A percentile compares a stretch with the other conserved stretches of the same genome.
Conservation (phyloP, 148 eudicot species). For the Chenopodium album region DNA sequence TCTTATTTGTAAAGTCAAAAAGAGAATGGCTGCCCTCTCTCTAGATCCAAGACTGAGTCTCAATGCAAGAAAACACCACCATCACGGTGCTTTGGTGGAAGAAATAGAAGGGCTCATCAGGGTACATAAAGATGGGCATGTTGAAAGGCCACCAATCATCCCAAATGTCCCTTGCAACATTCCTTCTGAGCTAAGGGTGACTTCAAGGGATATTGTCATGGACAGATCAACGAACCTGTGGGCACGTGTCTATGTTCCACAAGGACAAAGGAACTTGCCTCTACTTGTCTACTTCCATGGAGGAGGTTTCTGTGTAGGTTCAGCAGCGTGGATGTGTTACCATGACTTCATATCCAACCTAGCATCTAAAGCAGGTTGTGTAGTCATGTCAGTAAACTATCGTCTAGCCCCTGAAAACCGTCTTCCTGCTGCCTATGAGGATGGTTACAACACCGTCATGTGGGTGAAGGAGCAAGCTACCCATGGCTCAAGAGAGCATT, state of each 20-base stretch:
- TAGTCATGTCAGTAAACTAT: slow-evolving; percentile 63
- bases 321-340: slow-evolving; percentile 80
- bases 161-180: slow-evolving; percentile 38
- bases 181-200: slow-evolving; percentile 37
- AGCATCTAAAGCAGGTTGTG: slow-evolving; percentile 47
- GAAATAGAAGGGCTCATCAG: slow-evolving; percentile 58
- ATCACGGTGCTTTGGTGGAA: slow-evolving; percentile 33
- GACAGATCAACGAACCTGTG: slow-evolving; percentile 44
- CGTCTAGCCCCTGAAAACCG: slow-evolving; percentile 79
- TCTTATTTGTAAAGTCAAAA: not conserved
- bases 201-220: slow-evolving; percentile 39
- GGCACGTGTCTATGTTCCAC: slow-evolving; percentile 57
- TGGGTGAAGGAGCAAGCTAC: slow-evolving; percentile 51
- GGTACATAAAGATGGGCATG: slow-evolving; percentile 44
- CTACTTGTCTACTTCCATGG: slow-evolving; percentile 76
- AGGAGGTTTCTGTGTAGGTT: slow-evolving; percentile 90
- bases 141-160: slow-evolving; percentile 47
- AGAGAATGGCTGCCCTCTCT: slow-evolving; percentile 30
- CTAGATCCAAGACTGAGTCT: slow-evolving; percentile 19
- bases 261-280: slow-evolving; percentile 35
- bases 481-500: slow-evolving; percentile 18
- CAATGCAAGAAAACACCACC: slow-evolving; percentile 22
- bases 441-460: slow-evolving; percentile 48
- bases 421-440: slow-evolving; percentile 79
- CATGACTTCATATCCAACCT: slow-evolving; percentile 65